A percentile compares a stretch with the other conserved stretches of the same genome.
phyloP scores from a whole-genome alignment of 768 basidiomycete genomes.

The Kwoniella dendrophila region DNA sequence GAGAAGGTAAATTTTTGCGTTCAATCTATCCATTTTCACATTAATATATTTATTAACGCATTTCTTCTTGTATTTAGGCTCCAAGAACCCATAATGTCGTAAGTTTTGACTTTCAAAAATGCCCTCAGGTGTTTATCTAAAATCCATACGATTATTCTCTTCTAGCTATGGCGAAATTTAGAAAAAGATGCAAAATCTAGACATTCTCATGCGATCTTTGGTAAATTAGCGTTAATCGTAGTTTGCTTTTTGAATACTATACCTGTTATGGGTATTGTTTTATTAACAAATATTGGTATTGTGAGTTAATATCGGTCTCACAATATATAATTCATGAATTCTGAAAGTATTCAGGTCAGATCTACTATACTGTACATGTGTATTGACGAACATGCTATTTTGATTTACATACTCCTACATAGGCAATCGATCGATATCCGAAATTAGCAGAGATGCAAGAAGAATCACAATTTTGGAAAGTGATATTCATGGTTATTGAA shows the following conservation, averaged over 20 bases:
- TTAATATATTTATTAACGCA: neutral
- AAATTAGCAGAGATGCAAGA: conserved; percentile 27
- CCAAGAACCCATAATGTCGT: conserved; percentile 33
- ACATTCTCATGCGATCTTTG: conserved; percentile 23
- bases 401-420: no score
- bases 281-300: conserved; percentile 38
- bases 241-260: conserved; percentile 43
- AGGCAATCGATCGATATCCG: conserved; percentile 23
- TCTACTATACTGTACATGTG: no score
- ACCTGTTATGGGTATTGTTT: conserved; percentile 41
- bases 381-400: no score
- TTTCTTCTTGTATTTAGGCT: conserved; percentile 10
- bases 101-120: no score
- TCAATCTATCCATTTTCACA: neutral
- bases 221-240: conserved; percentile 25
- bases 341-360: neutral
- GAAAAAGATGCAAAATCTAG: conserved; percentile 29
- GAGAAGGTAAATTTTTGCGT: conserved; percentile 29
- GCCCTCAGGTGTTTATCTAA: neutral
- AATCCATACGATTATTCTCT: neutral
- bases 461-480: conserved; percentile 27
- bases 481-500: conserved; percentile 32
- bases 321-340: neutral
- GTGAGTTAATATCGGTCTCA: conserved; percentile 23
- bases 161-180: conserved; percentile 45